Percentiles rank a stretch among this genome's conserved stretches.
These are phyloP conservation scores for Crithidia sp. DNA, from an alignment of 208 protist species.

Conservation along the genomic window DNA sequence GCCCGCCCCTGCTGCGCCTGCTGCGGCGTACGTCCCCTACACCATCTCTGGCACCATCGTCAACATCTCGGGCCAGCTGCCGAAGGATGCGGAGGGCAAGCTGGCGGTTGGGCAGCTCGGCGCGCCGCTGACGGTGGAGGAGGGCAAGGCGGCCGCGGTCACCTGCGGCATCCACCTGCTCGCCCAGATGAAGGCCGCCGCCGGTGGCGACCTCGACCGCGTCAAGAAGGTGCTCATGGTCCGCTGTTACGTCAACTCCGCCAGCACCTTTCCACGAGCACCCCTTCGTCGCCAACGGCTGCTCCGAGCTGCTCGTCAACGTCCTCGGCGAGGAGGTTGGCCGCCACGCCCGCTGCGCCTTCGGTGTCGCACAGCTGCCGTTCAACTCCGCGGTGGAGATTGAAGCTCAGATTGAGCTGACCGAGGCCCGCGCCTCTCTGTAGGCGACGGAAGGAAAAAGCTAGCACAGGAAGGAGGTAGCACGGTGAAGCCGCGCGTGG, in stretches of 20 bases:
- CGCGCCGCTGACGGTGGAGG: conserved; percentile 44
- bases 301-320: conserved; percentile 70
- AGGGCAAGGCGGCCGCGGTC: conserved; percentile 65
- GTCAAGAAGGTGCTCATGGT: conserved; percentile 84
- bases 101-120: conserved; percentile 67
- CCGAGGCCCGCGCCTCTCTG: not conserved
- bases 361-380: conserved; percentile 76
- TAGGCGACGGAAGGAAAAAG: conserved; percentile 2
- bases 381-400: conserved; percentile 74
- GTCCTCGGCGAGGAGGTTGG: conserved; percentile 76
- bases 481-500: not conserved
- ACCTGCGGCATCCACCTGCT: conserved; percentile 54
- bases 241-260: conserved; percentile 76
- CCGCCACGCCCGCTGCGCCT: conserved; percentile 72
- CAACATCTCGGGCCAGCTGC: conserved; percentile 81
- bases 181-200: conserved; percentile 66
- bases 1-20: conserved; percentile 59
- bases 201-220: conserved; percentile 55
- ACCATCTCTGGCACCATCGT: conserved; percentile 40
- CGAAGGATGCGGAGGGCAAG: conserved; percentile 54
- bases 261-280: conserved; percentile 66
- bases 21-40: conserved; percentile 77
- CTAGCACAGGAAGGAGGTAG: not conserved
- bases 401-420: conserved; percentile 69
- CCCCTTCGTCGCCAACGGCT: conserved; percentile 75